These are phyloP conservation scores for Tulasnella sp. DNA, from an alignment of 768 basidiomycete genomes.

Conservation along the genomic window DNA sequence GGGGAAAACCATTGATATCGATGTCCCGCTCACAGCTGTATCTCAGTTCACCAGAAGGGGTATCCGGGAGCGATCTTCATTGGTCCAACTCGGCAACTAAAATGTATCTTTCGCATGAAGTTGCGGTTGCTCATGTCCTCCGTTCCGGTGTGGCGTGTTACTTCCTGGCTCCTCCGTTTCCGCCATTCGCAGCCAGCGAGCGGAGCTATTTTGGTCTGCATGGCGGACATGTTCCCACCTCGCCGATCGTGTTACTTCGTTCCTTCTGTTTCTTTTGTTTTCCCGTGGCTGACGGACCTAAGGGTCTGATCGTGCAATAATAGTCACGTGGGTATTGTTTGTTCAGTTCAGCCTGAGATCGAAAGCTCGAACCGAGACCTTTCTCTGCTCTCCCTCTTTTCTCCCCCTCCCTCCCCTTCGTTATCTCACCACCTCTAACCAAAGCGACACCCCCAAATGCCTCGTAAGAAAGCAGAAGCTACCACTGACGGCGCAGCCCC, in stretches of 20 bases:
- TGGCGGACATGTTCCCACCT: no score
- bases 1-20: background rate
- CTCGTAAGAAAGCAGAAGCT: conserved; percentile 25
- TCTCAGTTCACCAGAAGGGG: background rate
- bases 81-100: background rate
- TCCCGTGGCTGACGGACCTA: conserved; percentile 5
- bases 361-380: background rate
- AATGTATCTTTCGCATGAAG: no score
- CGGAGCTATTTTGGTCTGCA: no score
- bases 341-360: conserved; percentile 9
- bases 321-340: conserved; percentile 11
- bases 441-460: conserved; percentile 22
- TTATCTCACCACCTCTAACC: background rate
- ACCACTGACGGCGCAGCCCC: conserved; percentile 35
- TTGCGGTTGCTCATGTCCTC: no score
- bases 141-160: no score
- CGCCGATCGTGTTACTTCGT: background rate
- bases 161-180: no score
- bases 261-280: background rate
- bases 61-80: background rate
- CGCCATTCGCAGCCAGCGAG: no score
- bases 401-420: background rate
- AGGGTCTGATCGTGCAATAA: conserved; percentile 1
- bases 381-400: background rate
- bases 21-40: background rate